Conservation (phyloP, 2,329 filamentous ascomycete genomes). For the Fusarium dlaminii region DNA sequence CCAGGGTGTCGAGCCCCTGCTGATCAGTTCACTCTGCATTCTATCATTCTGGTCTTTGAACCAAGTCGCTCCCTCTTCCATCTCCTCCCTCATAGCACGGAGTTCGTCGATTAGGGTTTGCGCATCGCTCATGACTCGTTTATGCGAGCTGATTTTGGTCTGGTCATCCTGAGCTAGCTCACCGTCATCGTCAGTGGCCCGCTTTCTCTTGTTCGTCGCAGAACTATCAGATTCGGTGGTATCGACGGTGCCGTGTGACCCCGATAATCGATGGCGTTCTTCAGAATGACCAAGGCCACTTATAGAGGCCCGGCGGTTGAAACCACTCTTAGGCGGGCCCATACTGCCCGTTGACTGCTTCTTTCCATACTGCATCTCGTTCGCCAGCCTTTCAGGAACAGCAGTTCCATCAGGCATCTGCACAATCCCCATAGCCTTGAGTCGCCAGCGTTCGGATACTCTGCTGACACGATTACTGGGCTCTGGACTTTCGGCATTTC, state of each 20-base stretch:
- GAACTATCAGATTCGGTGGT: constrained; percentile 14
- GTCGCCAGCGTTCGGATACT: constrained; percentile 56
- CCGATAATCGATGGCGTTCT: constrained; percentile 31
- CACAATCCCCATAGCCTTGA: constrained; percentile 62
- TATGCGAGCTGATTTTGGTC: constrained; percentile 44
- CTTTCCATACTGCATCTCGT: constrained; percentile 55
- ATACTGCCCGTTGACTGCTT: constrained; percentile 52
- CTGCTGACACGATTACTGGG: constrained; percentile 46
- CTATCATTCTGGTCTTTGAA: constrained; percentile 56
- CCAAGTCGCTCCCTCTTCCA: constrained; percentile 59
- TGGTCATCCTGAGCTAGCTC: constrained; percentile 15
- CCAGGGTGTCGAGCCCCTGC: constrained; percentile 49
- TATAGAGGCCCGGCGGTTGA: constrained; percentile 40
- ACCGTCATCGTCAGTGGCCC: constrained; percentile 42
- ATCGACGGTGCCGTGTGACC: constrained; percentile 31
- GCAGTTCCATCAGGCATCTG: constrained; percentile 64
- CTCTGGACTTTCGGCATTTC: constrained; percentile 41
- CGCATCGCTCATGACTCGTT: constrained; percentile 55
- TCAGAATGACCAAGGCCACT: constrained; percentile 30
- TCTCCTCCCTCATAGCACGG: constrained; percentile 53
- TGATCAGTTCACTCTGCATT: constrained; percentile 50
- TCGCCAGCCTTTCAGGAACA: constrained; percentile 60
- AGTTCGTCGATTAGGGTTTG: constrained; percentile 54
- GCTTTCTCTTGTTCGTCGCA: constrained; percentile 48
- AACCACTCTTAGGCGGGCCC: constrained; percentile 29